A percentile compares a stretch with the other conserved stretches of the same genome.
Evolutionary conservation across 345 rosid species (phyloP).

Genomic region (Gossypium ekmanianum): DNA sequence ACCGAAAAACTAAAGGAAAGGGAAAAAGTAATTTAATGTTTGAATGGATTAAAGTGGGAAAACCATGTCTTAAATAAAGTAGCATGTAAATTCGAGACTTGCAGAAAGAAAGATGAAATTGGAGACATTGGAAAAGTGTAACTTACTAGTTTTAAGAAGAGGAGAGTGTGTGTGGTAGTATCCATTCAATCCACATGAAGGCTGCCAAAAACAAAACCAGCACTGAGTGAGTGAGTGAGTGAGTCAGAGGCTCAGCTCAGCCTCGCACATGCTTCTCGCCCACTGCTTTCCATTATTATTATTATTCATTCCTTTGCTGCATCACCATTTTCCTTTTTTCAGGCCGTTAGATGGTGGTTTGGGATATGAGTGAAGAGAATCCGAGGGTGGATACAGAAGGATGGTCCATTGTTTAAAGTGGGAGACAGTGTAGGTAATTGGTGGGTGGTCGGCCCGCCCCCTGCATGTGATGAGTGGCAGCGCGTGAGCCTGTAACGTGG

Average conservation of each 20-base stretch:
- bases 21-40: no score
- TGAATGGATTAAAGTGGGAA: no score
- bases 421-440: constrained; percentile 1
- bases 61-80: no score
- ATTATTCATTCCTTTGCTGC: not conserved
- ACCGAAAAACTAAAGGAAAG: no score
- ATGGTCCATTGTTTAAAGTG: not conserved
- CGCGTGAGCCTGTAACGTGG: constrained; percentile 6
- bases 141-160: no score
- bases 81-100: no score
- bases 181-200: not conserved
- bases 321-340: not conserved
- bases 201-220: not conserved
- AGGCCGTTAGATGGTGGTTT: not conserved
- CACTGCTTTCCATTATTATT: constrained; percentile 10
- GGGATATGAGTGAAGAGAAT: not conserved
- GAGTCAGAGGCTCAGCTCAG: constrained; percentile 6
- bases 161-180: not conserved
- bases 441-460: not conserved
- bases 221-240: constrained; percentile 29
- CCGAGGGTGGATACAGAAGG: not conserved
- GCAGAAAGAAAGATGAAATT: no score
- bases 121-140: no score
- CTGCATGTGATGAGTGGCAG: not conserved
- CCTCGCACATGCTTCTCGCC: constrained; percentile 31